phyloP scores from a whole-genome alignment of 306 rosid species.

The Vigna nakashimae region DNA sequence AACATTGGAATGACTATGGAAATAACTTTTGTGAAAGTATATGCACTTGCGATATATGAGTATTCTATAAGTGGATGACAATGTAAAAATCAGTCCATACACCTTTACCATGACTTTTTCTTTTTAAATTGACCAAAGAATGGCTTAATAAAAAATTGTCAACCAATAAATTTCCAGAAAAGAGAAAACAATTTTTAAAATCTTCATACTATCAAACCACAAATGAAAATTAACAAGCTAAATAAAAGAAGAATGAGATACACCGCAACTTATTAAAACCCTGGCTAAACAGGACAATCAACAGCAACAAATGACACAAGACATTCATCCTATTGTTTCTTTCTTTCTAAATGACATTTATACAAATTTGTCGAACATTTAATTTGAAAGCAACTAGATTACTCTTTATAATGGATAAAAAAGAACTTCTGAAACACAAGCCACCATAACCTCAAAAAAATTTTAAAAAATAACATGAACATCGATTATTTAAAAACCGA shows the following conservation, averaged over 20 bases:
- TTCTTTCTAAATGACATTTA: neutral
- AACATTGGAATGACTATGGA: too few species aligned
- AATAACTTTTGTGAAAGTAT: too few species aligned
- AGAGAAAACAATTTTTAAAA: neutral
- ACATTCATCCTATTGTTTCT: neutral
- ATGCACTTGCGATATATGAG: too few species aligned
- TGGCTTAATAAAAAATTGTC: neutral
- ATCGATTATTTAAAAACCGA: neutral
- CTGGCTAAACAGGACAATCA: neutral
- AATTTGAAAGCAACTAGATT: neutral
- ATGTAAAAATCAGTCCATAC: too few species aligned
- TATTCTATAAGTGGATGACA: too few species aligned
- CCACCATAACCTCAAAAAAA: neutral
- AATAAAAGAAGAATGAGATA: neutral
- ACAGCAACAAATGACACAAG: conserved; percentile 8
- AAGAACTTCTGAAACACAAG: neutral
- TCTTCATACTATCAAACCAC: neutral
- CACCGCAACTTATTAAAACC: neutral
- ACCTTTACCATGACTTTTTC: neutral
- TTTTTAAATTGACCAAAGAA: neutral
- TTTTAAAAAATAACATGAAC: neutral
- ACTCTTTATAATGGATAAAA: neutral
- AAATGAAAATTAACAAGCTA: neutral
- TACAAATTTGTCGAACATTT: neutral
- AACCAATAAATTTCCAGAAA: neutral